These are phyloP conservation scores for Boletus coccyginus DNA, from an alignment of 768 basidiomycete genomes.

Conservation along the genomic window DNA sequence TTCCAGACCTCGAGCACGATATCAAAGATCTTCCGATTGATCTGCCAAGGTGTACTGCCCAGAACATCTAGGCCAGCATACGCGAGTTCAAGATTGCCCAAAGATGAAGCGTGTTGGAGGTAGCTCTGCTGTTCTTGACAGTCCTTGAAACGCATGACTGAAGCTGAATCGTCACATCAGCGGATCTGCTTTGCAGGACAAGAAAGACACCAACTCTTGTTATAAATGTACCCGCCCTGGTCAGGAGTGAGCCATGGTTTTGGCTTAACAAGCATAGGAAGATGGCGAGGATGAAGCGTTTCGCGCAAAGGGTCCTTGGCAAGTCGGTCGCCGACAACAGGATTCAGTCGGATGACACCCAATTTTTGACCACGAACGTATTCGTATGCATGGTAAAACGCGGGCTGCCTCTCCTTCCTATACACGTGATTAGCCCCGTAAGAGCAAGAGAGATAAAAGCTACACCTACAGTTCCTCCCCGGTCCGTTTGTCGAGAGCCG, in stretches of 20 bases:
- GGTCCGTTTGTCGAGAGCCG: constrained; percentile 53
- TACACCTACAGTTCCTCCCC: constrained; percentile 57
- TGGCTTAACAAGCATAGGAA: constrained; percentile 94
- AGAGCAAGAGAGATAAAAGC: not conserved
- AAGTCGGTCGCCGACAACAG: constrained; percentile 71
- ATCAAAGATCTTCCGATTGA: constrained; percentile 78
- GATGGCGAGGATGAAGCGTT: constrained; percentile 85
- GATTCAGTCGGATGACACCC: constrained; percentile 88
- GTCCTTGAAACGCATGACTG: constrained; percentile 92
- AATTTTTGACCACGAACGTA: constrained; percentile 91
- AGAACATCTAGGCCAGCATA: constrained; percentile 89
- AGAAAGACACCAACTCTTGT: constrained; percentile 51
- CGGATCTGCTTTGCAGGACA: not conserved
- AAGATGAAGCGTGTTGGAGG: constrained; percentile 67
- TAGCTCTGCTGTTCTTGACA: constrained; percentile 80
- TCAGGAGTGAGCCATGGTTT: constrained; percentile 80
- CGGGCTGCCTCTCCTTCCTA: constrained; percentile 80
- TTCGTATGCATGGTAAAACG: constrained; percentile 90
- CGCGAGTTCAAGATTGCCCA: constrained; percentile 78
- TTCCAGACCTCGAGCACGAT: constrained; percentile 85
- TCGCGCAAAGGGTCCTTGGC: constrained; percentile 68
- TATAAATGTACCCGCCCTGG: constrained; percentile 82
- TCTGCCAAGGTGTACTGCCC: constrained; percentile 84
- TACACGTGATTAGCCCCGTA: constrained; percentile 1
- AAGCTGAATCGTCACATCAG: constrained; percentile 37